Evolutionary conservation across 208 protist species (phyloP), one percentile per base, ranked within the genome.

Genomic region (Vickermania ingenoplastis): DNA sequence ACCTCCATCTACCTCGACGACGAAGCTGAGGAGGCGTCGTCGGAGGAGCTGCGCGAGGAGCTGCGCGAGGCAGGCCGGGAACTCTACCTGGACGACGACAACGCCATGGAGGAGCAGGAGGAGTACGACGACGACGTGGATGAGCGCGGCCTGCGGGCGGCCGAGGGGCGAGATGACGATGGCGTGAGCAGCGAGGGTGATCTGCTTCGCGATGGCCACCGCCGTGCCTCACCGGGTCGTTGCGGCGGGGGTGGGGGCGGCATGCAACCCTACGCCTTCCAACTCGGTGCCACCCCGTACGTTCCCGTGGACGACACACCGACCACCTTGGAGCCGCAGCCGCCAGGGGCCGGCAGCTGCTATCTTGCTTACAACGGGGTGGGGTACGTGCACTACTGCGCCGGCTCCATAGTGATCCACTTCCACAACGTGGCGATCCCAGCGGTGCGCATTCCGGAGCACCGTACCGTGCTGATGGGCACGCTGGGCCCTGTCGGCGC

Each of bases 361-460:
- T 94, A 90, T 65, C 63, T 94, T 0, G 87, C 87, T 23, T 94
- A 94, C 70, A 94, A 94, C 69, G 73, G 81, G 7, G 72, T 86
- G 0, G 87, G 87, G 1, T 91, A 79, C 68, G 88, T 94, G 57
- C 80, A 77, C 61, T 63, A 61, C 69, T 77, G 72, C 13, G 54
- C 65, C 21, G 77, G 87, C 3, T 67, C 65, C 22, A 86, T 80
- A 2, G 84, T 71, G 0, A 68, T 94, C 25, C 77, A 90, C 70
- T 94, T 94, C 63, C 87, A 91, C 67, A 83, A 94, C 57, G 81
- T 91, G 25, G 77, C 79, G 22, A 53, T 73, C 36, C 77, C 83
- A 1, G 73, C 81, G 3, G 79, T 94, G 14, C 80, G 81, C 23
- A 29, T 94, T 41, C 31, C 67, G 45, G 72, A 83, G 57, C 70